Conservation (phyloP, 176 grass and related monocot genomes). For the Carex scoparia region DNA sequence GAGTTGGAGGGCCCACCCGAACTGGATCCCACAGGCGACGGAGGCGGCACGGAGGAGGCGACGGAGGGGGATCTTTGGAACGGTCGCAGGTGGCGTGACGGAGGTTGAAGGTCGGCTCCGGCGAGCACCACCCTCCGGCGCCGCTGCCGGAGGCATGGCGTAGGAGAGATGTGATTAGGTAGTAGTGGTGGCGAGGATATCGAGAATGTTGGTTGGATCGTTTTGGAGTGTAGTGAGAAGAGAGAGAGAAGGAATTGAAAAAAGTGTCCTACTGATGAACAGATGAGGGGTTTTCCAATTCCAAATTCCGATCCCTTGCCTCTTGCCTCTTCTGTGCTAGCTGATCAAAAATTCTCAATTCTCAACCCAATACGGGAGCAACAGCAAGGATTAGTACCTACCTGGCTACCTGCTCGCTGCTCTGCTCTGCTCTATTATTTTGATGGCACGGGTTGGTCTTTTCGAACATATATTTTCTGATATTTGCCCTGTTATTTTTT, state of each 20-base stretch:
- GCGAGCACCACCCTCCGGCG: background rate
- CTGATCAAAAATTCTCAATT: background rate
- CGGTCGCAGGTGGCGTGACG: background rate
- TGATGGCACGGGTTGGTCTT: background rate
- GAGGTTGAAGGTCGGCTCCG: constrained; percentile 6
- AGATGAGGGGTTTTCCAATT: background rate
- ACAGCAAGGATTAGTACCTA: background rate
- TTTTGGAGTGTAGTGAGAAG: background rate
- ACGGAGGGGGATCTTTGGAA: constrained; percentile 43
- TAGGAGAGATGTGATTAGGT: background rate
- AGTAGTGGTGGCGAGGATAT: background rate
- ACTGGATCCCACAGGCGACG: constrained; percentile 70
- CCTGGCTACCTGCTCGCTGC: no score
- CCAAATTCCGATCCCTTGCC: background rate
- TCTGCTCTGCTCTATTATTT: background rate
- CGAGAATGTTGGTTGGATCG: constrained; percentile 1
- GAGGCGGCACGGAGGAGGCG: constrained; percentile 51
- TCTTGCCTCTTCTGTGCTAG: background rate
- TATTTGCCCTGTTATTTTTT: background rate
- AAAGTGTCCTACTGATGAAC: background rate
- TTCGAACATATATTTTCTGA: background rate
- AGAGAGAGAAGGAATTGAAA: no score
- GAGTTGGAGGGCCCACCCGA: constrained; percentile 76
- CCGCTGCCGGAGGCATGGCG: constrained; percentile 10
- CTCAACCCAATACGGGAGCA: background rate